A percentile compares a stretch with the other conserved stretches of the same genome.
Evolutionary conservation across 192 early-diverging fungal genomes (phyloP).

Genomic region (Coemansia interrupta): DNA sequence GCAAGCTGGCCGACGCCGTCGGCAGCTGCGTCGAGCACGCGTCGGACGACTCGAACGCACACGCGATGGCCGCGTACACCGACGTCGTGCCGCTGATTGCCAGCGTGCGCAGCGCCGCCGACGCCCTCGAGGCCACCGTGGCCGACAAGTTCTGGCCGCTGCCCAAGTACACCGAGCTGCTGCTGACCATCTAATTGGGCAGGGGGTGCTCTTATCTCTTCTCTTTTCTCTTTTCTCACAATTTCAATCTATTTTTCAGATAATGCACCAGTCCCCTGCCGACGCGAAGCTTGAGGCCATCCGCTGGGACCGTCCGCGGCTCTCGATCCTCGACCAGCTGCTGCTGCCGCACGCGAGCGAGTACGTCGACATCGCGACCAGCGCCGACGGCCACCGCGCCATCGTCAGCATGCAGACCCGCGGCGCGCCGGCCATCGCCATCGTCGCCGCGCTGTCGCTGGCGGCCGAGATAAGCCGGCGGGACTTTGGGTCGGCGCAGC

Average conservation of each 20-base stretch:
- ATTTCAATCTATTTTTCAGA: background rate
- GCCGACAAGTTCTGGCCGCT: constrained; percentile 94
- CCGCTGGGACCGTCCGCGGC: constrained; percentile 40
- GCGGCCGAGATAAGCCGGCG: constrained; percentile 65
- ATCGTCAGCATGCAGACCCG: constrained; percentile 93
- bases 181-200: constrained; percentile 61
- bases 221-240: constrained; percentile 1
- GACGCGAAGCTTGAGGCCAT: constrained; percentile 37
- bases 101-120: constrained; percentile 62
- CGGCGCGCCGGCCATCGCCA: constrained; percentile 95
- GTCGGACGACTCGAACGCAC: constrained; percentile 56
- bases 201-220: background rate
- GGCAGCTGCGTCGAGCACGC: constrained; percentile 53
- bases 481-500: constrained; percentile 25
- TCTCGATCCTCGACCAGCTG: constrained; percentile 89
- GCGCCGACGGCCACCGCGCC: constrained; percentile 74
- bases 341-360: constrained; percentile 79
- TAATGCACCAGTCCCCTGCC: constrained; percentile 1
- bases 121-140: constrained; percentile 74
- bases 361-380: constrained; percentile 63
- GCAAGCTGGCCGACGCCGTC: constrained; percentile 57
- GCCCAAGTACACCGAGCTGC: constrained; percentile 95
- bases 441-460: constrained; percentile 87
- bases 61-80: constrained; percentile 63
- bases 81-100: constrained; percentile 71